A percentile compares a stretch with the other conserved stretches of the same genome.
These are phyloP conservation scores for Vigna mungo DNA, from an alignment of 306 rosid genomes.

Conservation along the genomic window DNA sequence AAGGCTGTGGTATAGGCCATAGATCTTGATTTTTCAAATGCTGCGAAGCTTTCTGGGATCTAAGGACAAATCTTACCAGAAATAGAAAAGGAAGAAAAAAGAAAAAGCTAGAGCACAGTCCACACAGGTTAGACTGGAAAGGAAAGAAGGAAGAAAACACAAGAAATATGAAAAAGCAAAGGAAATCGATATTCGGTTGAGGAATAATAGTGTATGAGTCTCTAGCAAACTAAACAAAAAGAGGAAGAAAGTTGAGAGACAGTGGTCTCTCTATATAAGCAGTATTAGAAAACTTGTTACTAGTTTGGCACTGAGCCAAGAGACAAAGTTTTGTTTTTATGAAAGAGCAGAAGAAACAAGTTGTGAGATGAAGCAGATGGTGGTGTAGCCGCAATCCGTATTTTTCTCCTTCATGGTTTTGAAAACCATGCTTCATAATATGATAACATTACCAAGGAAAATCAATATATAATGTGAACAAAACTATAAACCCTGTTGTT, in stretches of 20 bases:
- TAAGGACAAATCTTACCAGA: constrained; percentile 41
- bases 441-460: constrained; percentile 55
- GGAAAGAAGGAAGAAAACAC: constrained; percentile 37
- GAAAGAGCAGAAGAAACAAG: constrained; percentile 55
- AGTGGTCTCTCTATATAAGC: neutral
- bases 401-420: constrained; percentile 55
- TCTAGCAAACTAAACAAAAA: constrained; percentile 9
- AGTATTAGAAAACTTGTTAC: constrained; percentile 52
- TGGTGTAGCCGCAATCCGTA: constrained; percentile 39
- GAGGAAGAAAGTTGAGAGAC: constrained; percentile 15
- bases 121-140: constrained; percentile 24
- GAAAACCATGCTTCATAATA: constrained; percentile 59
- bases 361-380: constrained; percentile 52
- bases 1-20: constrained; percentile 44
- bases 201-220: constrained; percentile 19
- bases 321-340: constrained; percentile 72
- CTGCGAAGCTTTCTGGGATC: constrained; percentile 51
- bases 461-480: constrained; percentile 43
- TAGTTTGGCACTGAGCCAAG: constrained; percentile 83
- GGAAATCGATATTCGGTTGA: constrained; percentile 34
- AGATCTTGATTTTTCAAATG: constrained; percentile 61
- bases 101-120: constrained; percentile 38
- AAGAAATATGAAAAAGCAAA: constrained; percentile 36
- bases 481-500: constrained; percentile 48
- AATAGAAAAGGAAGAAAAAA: constrained; percentile 31